Evolutionary conservation across 163 green algal species (phyloP), one percentile per base, ranked within the genome.

Genomic region (Scenedesmus sp.): DNA sequence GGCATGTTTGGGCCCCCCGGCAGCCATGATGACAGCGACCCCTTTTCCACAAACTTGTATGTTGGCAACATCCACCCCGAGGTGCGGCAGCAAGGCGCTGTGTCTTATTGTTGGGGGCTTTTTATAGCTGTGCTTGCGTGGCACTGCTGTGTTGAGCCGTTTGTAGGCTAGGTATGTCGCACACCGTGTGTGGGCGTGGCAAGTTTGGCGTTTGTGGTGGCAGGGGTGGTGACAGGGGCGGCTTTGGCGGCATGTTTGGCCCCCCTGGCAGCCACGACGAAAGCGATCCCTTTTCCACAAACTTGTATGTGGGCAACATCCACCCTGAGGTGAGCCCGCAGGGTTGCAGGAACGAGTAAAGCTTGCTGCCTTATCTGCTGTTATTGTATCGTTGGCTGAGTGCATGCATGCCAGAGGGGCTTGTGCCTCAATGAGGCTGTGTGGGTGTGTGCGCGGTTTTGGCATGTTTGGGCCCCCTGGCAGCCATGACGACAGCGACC

Each of bases 1-100:
- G 23, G 46, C 18, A 89, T 67, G 59, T 20, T 64, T 10, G 62
- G 81, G 3, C 23, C 18, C 0, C 18, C 4, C 1, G 94, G 94
- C 4, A 95, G 89, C 54, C 96, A 96, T 77, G 96, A 98, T 91
- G 92, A 94, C 18, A 94, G 94, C 2, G 97, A 98, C 88, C 95
- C 95, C n/a, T 96, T 88, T 94, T 97, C 96, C 67, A 99, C 97
- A 86, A 99, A 99, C 93, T 94, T 99, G 81, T 98, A 98, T 86
- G 94, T 99, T n/a, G 95, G 96, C 76, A 98, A 99, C 94, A 92
- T 99, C 54, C 94, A 97, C 2, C 96, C 96, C 3, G 95, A 97
- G 81, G 94, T 98, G 57, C 6, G 76, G 2, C 10, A 3, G 2
- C 23, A 9, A 13, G 13, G 9, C 10, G 46, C n/a, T 34, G 26